Evolutionary conservation across 495 filamentous ascomycete species (phyloP).

Genomic region (Penicillium tannophilum): DNA sequence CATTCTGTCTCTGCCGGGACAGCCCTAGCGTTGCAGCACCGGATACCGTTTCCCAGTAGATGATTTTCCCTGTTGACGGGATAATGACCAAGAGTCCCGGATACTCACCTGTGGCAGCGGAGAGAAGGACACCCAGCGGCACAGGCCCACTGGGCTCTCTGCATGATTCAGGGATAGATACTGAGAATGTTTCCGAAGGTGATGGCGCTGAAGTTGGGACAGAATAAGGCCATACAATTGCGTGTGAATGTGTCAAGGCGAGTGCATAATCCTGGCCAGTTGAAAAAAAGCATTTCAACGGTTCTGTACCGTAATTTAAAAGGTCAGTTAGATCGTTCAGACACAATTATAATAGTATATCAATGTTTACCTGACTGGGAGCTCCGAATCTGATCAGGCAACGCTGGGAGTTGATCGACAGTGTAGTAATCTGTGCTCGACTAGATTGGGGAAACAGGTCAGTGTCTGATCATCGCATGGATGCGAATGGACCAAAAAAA

Average conservation of each 20-base stretch:
- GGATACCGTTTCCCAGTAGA: slow-evolving; percentile 94
- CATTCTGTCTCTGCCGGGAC: slow-evolving; percentile 72
- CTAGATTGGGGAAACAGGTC: slow-evolving; percentile 43
- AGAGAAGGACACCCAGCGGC: slow-evolving; percentile 79
- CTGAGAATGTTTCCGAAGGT: slow-evolving; percentile 69
- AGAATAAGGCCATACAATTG: slow-evolving; percentile 86
- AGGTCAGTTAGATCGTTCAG: neutral
- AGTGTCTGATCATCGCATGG: neutral
- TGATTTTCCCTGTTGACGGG: slow-evolving; percentile 78
- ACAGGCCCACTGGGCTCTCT: slow-evolving; percentile 63
- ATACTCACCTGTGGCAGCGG: slow-evolving; percentile 69
- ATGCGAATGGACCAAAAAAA: neutral
- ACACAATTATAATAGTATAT: too few species aligned
- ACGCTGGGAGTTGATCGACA: slow-evolving; percentile 78
- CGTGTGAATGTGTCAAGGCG: slow-evolving; percentile 74
- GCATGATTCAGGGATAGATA: slow-evolving; percentile 74
- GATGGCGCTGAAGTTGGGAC: slow-evolving; percentile 51
- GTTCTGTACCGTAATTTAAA: slow-evolving; percentile 25
- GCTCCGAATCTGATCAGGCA: slow-evolving; percentile 72
- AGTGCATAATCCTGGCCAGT: slow-evolving; percentile 72
- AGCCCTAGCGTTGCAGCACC: slow-evolving; percentile 75
- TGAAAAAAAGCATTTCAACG: slow-evolving; percentile 59
- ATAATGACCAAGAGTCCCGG: slow-evolving; percentile 84
- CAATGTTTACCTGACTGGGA: slow-evolving; percentile 55
- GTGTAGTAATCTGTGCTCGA: slow-evolving; percentile 85